These are phyloP conservation scores for Solanum hybrid DNA, from an alignment of 305 asterid species.

Conservation along the genomic window DNA sequence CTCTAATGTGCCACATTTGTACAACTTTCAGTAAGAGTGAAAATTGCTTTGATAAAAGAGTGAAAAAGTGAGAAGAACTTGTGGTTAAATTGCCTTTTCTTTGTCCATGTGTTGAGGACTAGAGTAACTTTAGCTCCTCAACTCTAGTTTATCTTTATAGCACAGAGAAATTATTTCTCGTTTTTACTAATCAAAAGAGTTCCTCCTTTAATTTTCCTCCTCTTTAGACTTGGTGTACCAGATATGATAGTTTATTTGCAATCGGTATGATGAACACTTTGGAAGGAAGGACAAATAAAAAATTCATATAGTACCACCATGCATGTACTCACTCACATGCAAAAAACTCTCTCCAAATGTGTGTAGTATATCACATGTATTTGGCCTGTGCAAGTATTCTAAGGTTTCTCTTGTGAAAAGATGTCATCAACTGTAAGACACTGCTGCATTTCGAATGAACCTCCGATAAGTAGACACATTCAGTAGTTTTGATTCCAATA, in stretches of 20 bases:
- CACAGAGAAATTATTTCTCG: neutral
- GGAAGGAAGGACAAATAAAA: neutral
- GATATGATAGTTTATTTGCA: neutral
- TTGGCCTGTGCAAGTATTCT: neutral
- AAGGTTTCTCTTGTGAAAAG: neutral
- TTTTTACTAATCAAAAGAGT: neutral
- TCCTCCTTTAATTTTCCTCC: neutral
- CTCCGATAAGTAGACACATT: neutral
- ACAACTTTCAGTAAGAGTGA: neutral
- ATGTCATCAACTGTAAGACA: neutral
- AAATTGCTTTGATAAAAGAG: neutral
- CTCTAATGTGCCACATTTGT: neutral
- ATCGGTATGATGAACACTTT: neutral
- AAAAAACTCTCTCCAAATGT: neutral
- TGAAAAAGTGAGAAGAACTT: neutral
- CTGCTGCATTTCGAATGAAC: neutral
- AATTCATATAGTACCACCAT: neutral
- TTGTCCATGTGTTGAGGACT: neutral
- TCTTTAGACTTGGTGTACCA: neutral
- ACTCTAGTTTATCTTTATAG: neutral
- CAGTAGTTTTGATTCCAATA: neutral
- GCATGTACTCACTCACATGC: neutral
- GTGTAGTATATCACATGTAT: neutral
- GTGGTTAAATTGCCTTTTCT: neutral
- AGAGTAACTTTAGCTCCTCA: neutral